Conservation (phyloP, 768 basidiomycete species). For the Russula earlei region DNA sequence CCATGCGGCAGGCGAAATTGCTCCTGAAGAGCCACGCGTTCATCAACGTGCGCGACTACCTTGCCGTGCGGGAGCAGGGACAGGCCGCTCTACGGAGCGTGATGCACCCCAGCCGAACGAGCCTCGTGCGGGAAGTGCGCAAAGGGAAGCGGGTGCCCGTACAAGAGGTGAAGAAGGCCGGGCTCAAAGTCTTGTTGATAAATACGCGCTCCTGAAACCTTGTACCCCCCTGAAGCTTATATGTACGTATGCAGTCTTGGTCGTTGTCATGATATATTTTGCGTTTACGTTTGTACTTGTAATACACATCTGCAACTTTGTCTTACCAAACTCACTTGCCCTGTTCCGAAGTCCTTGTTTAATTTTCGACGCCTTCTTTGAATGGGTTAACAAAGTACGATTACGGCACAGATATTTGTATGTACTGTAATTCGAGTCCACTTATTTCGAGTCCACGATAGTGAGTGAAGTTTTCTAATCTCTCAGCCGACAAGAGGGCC, state of each 20-base stretch:
- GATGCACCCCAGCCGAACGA: constrained; percentile 51
- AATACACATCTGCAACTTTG: too few relatives aligned
- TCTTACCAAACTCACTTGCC: too few relatives aligned
- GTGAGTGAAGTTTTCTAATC: background rate
- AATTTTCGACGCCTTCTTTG: background rate
- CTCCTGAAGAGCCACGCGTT: constrained; percentile 58
- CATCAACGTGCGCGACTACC: constrained; percentile 65
- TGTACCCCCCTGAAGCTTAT: background rate
- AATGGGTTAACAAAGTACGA: background rate
- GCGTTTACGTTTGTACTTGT: background rate
- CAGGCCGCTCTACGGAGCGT: constrained; percentile 48
- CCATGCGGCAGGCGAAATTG: constrained; percentile 58
- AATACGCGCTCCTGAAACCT: constrained; percentile 13
- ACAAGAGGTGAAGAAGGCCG: constrained; percentile 54
- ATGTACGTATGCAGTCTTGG: background rate
- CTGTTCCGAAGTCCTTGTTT: too few relatives aligned
- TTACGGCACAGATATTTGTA: background rate
- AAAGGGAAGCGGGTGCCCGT: constrained; percentile 36
- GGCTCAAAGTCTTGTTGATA: constrained; percentile 50
- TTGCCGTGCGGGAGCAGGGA: constrained; percentile 55
- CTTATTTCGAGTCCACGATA: constrained; percentile 4
- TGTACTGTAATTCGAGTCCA: background rate
- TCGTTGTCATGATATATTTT: too few relatives aligned
- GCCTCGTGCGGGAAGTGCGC: constrained; percentile 52
- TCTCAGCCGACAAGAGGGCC: background rate